Base-by-base conservation (phyloP, 148 eudicot species). In the Vaccinium macrocarpon region DNA sequence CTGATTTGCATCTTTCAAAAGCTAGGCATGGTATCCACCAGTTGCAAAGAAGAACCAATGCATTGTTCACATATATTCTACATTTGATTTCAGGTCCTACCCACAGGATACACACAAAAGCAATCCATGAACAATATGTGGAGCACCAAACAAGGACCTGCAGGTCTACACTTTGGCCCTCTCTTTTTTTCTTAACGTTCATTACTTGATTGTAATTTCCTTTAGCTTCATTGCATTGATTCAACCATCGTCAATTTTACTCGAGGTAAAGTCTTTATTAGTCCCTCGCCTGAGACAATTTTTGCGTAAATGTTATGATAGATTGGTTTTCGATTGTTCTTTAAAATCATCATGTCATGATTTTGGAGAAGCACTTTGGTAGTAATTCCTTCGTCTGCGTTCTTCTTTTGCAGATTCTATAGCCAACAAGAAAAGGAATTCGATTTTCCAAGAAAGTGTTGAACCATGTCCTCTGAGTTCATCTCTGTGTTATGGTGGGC, bases 401-500 rank as follows among this genome's bases (percentile, higher is more conserved):
- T 82, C 50, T 56, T 82, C 50, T 49, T 25, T 32, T 82, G 82
- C 88, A 85, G 90, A 81, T 23, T 35, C 49, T 46, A 50, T 56
- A 51, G 23, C 73, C 46, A 76, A 27, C 62, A 83, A 53, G 48
- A 86, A 83, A 72, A 81, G 74, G 29, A 74, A 82, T 1, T 76
- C 86, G 27, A 68, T 76, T 14, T 88, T 88, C 62, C 84, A 81
- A 49, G 82, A 86, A 78, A 85, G 71, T 49, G 82, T 15, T 15
- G 84, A 80, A 25, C 84, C 90, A 52, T 83, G 80, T 66, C 84
- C 90, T 72, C 82, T 88, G 59, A 83, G 90, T 76, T 88, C 90
- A 42, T 88, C 88, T 81, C 72, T 88, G 21, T 86, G 84, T 73
- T 88, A 88, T 38, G 90, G 90, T 16, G 83, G 88, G 35, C 88